phyloP scores from a whole-genome alignment of 116 monocot genomes.

The Dioscorea cayenensis region DNA sequence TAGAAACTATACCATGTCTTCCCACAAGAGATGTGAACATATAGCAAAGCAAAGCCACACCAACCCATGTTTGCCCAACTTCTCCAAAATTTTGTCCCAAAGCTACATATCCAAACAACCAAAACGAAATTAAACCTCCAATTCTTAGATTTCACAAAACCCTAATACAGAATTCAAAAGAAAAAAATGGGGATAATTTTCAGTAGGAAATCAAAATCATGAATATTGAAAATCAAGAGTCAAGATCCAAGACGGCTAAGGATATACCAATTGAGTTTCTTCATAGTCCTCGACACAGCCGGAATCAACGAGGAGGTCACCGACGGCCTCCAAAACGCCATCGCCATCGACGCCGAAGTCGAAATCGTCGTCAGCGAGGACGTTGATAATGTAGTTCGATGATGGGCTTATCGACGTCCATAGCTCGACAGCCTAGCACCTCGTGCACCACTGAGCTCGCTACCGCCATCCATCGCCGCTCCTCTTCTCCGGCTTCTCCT shows the following conservation, averaged over 20 bases:
- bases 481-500: not conserved
- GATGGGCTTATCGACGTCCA: constrained; percentile 84
- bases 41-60: not conserved
- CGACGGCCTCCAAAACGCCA: constrained; percentile 83
- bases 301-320: constrained; percentile 89
- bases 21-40: too few species aligned
- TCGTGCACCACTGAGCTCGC: constrained; percentile 77
- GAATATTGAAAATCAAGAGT: not conserved
- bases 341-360: constrained; percentile 92
- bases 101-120: constrained; percentile 32
- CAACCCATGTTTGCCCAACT: constrained; percentile 82
- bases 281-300: constrained; percentile 60
- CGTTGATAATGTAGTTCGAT: constrained; percentile 92
- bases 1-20: too few species aligned
- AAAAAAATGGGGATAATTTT: not conserved
- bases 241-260: too few species aligned
- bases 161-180: too few species aligned
- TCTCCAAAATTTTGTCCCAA: constrained; percentile 43
- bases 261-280: constrained; percentile 61
- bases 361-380: constrained; percentile 99
- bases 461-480: constrained; percentile 48
- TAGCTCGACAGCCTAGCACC: constrained; percentile 45
- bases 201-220: not conserved
- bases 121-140: too few species aligned
- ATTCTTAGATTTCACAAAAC: too few species aligned